Evolutionary conservation across 148 eudicot genomes (phyloP).

Genomic region (Camellia granthamiana): DNA sequence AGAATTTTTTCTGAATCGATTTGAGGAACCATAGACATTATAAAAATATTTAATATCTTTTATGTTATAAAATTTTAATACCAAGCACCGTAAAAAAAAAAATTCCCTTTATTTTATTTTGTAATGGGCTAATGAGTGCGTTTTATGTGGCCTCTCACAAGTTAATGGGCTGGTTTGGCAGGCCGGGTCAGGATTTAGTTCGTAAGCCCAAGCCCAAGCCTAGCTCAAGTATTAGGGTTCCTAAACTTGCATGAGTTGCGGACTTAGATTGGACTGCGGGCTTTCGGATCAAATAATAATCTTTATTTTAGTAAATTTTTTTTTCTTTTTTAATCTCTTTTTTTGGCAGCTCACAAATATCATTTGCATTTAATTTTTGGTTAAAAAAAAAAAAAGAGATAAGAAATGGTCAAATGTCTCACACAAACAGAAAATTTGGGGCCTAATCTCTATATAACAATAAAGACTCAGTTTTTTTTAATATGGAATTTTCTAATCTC

Average conservation of each 20-base stretch:
- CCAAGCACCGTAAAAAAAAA: neutral
- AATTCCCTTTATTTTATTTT: too few species aligned
- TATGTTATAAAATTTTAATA: too few species aligned
- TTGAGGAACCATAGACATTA: too few species aligned
- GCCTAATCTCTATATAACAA: neutral
- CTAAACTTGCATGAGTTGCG: neutral
- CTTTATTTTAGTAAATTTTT: too few species aligned
- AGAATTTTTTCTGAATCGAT: too few species aligned
- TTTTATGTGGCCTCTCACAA: neutral
- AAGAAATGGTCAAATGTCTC: neutral
- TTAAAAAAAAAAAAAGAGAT: neutral
- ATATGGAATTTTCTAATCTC: too few species aligned
- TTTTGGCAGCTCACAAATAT: too few species aligned
- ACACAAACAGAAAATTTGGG: neutral
- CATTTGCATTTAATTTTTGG: neutral
- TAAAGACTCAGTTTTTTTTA: too few species aligned
- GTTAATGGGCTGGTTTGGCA: neutral
- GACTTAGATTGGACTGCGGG: neutral
- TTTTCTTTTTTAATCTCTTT: neutral
- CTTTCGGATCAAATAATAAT: too few species aligned
- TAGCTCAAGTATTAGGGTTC: too few species aligned
- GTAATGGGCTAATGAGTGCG: neutral
- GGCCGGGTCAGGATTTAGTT: neutral
- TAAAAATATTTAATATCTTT: too few species aligned
- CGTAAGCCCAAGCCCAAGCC: neutral